Evolutionary conservation across 164 flowering plant genomes (phyloP).

Genomic region (Annona cherimola): DNA sequence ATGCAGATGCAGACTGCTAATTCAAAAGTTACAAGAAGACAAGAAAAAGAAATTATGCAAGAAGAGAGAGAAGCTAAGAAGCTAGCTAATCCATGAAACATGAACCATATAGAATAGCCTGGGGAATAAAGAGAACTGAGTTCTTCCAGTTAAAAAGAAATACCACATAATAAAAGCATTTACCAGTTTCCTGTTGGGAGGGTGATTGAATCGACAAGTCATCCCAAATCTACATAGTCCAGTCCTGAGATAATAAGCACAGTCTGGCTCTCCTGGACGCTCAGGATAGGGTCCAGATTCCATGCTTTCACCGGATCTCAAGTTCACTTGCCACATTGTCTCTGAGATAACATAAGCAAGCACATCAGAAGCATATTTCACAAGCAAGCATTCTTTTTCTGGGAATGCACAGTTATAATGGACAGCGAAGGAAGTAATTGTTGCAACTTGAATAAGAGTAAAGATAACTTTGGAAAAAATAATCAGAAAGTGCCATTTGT

Average conservation of each 20-base stretch:
- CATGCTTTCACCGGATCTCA: constrained; percentile 65
- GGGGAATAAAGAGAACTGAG: background rate
- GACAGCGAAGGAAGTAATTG: background rate
- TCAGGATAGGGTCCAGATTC: constrained; percentile 79
- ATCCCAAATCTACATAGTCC: constrained; percentile 92
- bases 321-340: constrained; percentile 75
- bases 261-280: constrained; percentile 90
- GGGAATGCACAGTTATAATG: background rate
- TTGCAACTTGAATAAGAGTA: background rate
- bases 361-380: background rate
- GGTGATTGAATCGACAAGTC: constrained; percentile 91
- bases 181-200: constrained; percentile 89
- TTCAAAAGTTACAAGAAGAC: too few relatives aligned
- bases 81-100: too few relatives aligned
- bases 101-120: background rate
- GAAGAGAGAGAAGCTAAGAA: background rate
- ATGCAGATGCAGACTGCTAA: too few relatives aligned
- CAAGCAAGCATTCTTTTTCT: background rate
- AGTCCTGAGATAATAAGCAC: constrained; percentile 87
- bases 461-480: background rate
- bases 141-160: background rate
- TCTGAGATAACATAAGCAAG: constrained; percentile 32
- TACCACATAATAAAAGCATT: background rate
- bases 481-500: background rate
- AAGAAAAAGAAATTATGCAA: background rate